Base-by-base conservation (phyloP, 805 yeast genomes). In the Lipomyces orientalis region DNA sequence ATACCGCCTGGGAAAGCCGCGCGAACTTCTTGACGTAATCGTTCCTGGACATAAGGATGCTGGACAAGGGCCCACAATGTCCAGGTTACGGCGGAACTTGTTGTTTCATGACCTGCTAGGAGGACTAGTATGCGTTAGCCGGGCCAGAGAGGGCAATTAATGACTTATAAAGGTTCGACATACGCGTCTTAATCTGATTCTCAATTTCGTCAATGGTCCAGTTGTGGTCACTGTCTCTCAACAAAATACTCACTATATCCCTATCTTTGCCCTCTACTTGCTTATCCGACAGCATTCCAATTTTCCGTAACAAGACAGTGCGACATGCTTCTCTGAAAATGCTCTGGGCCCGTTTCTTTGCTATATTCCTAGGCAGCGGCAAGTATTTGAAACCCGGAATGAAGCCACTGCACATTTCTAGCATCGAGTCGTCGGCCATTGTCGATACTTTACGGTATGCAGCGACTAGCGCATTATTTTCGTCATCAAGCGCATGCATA, bases 91-190 rank as follows among this genome's bases (percentile, higher is more conserved):
- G 67, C 62, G 25, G 64, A 52, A 16, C 65, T 62, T 10, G 71
- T 68, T 29, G 69, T 68, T 43, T 68, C 71, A 37, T 68, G 71
- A 34, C 71, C 71, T 7, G 69, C 71, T 7, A 66, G 62, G 6
- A 68, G 60, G 56, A 68, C 64, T 64, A 34, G 5, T 46, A 1
- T 39, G 46, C 46, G 12, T 7, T 39, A 35, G 39, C 39, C 39
- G 10, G 12, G 46, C 12, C 46, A 39, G 12, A 39, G 39, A 8
- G 39, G 39, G 10, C 39, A 39, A 39, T 8, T 39, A 39, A 39
- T 39, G n/a, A 39, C 12, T 39, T 39, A 7, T 39, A n/a, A 39
- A 39, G 10, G 39, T 35, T 35, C 7, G 39, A 49, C 68, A 3
- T 46, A 65, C 68, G 52, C 10, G 68, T 66, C 69, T 65, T 65